These are phyloP conservation scores for Tricholoma bakamatsutake DNA, from an alignment of 768 basidiomycete species.

Conservation along the genomic window DNA sequence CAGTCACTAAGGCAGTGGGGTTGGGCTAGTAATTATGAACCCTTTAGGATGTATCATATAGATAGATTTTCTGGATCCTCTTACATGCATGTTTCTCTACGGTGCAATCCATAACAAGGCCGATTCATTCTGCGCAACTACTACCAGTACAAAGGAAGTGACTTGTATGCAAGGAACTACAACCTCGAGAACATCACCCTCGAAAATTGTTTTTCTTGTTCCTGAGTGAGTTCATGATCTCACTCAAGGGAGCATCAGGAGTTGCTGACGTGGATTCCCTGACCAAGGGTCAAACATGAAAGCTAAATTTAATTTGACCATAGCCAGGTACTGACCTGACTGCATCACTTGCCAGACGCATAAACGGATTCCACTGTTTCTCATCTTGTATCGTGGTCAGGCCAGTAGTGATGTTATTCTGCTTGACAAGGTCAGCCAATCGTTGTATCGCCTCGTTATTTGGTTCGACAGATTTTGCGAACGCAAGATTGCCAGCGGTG, in stretches of 20 bases:
- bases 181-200: slow-evolving; percentile 37
- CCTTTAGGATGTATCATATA: background rate
- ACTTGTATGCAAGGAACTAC: background rate
- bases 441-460: slow-evolving; percentile 54
- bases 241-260: slow-evolving; percentile 38
- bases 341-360: slow-evolving; percentile 62
- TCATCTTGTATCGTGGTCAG: slow-evolving; percentile 89
- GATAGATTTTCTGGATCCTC: background rate
- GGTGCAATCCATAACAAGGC: background rate
- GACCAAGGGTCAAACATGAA: background rate
- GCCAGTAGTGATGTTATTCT: slow-evolving; percentile 67
- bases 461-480: slow-evolving; percentile 58
- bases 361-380: slow-evolving; percentile 94
- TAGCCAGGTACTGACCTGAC: slow-evolving; percentile 47
- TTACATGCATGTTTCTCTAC: background rate
- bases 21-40: slow-evolving; percentile 24
- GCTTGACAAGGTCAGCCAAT: slow-evolving; percentile 50
- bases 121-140: background rate
- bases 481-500: slow-evolving; percentile 67
- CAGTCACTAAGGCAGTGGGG: slow-evolving; percentile 61
- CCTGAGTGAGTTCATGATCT: slow-evolving; percentile 70
- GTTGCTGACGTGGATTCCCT: slow-evolving; percentile 47
- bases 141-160: background rate
- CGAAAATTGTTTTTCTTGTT: slow-evolving; percentile 81
- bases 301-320: background rate